Evolutionary conservation across 352 stramenopile genomes (phyloP).

Genomic region (Phytopythium sindhum): DNA sequence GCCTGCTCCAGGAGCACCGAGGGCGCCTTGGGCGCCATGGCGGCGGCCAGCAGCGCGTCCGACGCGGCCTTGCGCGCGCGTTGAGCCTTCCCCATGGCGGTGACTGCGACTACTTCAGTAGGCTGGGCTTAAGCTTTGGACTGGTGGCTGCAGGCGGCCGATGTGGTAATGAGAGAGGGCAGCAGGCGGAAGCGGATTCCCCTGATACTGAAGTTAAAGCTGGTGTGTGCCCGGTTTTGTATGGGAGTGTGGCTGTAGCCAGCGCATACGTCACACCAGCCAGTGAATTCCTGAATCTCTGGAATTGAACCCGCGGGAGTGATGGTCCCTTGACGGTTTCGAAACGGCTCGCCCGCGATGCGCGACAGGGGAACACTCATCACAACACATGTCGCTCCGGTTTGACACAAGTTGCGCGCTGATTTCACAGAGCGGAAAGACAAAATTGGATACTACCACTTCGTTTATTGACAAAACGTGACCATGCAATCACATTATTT

Average conservation of each 20-base stretch:
- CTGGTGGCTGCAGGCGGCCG: background rate
- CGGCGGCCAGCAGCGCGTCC: conserved; percentile 35
- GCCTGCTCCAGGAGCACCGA: conserved; percentile 40
- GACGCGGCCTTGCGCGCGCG: conserved; percentile 53
- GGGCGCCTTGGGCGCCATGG: conserved; percentile 28
- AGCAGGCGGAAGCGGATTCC: background rate
- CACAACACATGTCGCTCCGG: background rate
- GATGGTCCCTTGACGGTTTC: background rate
- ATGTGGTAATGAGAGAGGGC: background rate
- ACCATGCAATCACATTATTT: no score
- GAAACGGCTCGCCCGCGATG: background rate
- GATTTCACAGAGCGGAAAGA: no score
- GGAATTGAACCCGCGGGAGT: background rate
- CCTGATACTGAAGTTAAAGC: background rate
- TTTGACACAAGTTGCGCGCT: background rate
- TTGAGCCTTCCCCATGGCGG: conserved; percentile 70
- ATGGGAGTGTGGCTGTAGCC: background rate
- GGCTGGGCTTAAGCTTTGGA: background rate
- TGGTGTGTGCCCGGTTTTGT: background rate
- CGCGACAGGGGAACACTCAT: background rate
- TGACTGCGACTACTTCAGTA: background rate
- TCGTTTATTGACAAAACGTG: no score
- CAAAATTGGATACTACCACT: no score
- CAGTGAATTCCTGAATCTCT: background rate
- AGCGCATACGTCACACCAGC: background rate